Percentiles rank a stretch among this genome's conserved stretches.
These are phyloP conservation scores for Penicillium silybi DNA, from an alignment of 495 filamentous ascomycete species.

Conservation along the genomic window DNA sequence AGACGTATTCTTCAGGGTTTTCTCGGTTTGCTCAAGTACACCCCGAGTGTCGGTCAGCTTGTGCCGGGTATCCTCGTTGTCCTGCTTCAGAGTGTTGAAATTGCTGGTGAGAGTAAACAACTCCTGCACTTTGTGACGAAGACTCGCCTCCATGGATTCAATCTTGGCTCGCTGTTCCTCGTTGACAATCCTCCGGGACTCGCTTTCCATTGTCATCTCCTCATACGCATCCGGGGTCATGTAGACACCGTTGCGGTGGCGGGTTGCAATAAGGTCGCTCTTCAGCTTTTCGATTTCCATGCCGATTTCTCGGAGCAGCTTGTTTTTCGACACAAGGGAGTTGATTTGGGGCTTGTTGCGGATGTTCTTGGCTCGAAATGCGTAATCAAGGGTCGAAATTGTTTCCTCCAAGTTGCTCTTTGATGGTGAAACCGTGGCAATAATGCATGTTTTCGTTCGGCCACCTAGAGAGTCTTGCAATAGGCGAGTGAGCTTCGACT, in stretches of 20 bases:
- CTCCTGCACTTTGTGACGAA: slow-evolving; percentile 88
- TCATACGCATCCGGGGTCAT: slow-evolving; percentile 80
- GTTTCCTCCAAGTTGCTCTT: slow-evolving; percentile 96
- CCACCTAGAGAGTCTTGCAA: slow-evolving; percentile 96
- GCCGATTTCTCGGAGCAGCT: slow-evolving; percentile 82
- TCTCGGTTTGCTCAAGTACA: slow-evolving; percentile 81
- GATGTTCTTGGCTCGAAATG: slow-evolving; percentile 96
- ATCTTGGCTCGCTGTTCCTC: slow-evolving; percentile 92
- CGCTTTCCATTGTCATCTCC: slow-evolving; percentile 82
- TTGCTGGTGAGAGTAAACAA: slow-evolving; percentile 78
- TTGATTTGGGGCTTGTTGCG: slow-evolving; percentile 97
- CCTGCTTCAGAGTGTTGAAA: slow-evolving; percentile 80
- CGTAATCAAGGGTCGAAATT: slow-evolving; percentile 95
- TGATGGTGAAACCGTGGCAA: slow-evolving; percentile 91
- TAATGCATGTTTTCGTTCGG: slow-evolving; percentile 95
- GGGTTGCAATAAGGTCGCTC: slow-evolving; percentile 85
- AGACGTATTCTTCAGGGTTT: slow-evolving; percentile 68
- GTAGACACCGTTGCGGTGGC: slow-evolving; percentile 93
- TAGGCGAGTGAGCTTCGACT: slow-evolving; percentile 92
- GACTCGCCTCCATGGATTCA: slow-evolving; percentile 82
- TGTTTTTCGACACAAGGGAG: slow-evolving; percentile 85
- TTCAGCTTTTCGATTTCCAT: slow-evolving; percentile 92
- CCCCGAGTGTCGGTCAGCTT: slow-evolving; percentile 73
- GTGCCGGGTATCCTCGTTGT: slow-evolving; percentile 69
- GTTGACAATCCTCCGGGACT: slow-evolving; percentile 84